A percentile compares a stretch with the other conserved stretches of the same genome.
Conservation (phyloP, 139 green algal genomes). For the Coelastrella sp. region DNA sequence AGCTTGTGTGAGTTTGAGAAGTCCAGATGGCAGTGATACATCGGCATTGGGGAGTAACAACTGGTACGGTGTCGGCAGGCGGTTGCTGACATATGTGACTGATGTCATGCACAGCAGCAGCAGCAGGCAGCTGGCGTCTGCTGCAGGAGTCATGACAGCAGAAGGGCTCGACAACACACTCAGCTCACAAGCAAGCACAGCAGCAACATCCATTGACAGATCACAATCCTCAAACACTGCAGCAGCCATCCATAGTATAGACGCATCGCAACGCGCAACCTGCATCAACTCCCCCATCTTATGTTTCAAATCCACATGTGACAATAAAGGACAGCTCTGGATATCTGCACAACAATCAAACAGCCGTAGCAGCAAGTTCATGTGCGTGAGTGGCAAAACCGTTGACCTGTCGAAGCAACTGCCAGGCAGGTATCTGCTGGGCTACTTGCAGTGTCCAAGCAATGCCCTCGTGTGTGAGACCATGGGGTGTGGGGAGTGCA, state of each 20-base stretch:
- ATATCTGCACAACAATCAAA: background rate
- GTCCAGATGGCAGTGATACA: background rate
- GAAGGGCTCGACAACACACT: background rate
- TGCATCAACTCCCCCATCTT: background rate
- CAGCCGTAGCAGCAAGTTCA: constrained; percentile 21
- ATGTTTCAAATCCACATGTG: constrained; percentile 31
- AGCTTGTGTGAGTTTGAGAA: background rate
- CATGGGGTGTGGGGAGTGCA: background rate
- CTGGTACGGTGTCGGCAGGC: background rate
- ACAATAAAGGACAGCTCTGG: constrained; percentile 2
- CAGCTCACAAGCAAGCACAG: too few species aligned
- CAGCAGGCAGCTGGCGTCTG: background rate
- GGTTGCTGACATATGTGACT: background rate
- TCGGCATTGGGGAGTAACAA: background rate
- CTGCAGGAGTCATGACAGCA: constrained; percentile 2
- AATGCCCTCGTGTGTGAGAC: background rate
- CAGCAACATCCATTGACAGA: too few species aligned
- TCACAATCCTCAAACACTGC: too few species aligned
- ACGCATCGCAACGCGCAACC: background rate
- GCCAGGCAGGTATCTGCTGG: background rate
- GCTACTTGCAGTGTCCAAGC: background rate
- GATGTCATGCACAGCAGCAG: background rate
- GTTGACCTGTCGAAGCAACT: background rate
- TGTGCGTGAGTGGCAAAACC: background rate
- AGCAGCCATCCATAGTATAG: too few species aligned